phyloP scores from a whole-genome alignment of 805 yeast species.

The Kodamaea lidongshanica region DNA sequence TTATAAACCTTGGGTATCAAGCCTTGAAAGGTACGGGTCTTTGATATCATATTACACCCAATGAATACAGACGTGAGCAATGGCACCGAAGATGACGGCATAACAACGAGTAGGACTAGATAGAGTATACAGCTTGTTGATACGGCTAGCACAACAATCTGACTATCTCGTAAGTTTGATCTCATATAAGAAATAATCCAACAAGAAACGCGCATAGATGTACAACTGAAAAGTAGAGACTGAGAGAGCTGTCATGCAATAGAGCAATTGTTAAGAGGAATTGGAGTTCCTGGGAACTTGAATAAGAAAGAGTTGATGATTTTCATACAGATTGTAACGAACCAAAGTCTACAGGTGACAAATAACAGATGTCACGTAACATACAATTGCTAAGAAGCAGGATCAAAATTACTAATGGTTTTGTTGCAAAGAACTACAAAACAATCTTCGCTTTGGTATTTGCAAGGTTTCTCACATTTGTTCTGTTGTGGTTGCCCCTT shows the following conservation, averaged over 20 bases:
- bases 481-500: no score
- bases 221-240: not conserved
- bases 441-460: no score
- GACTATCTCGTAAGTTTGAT: conserved; percentile 8
- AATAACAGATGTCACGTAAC: no score
- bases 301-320: no score
- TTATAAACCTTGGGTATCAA: conserved; percentile 8
- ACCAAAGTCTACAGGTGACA: no score
- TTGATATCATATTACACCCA: conserved; percentile 29
- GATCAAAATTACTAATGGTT: no score
- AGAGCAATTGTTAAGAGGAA: conserved; percentile 3
- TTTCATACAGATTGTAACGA: no score
- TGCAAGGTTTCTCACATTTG: no score
- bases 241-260: conserved; percentile 8
- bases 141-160: conserved; percentile 14
- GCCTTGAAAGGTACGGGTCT: conserved; percentile 18
- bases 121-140: conserved; percentile 16
- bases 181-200: not conserved
- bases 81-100: conserved; percentile 22
- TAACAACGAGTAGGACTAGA: conserved; percentile 13
- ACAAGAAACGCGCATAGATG: not conserved
- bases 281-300: no score
- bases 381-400: no score
- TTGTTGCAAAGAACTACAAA: no score
- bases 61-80: conserved; percentile 24